phyloP scores from a whole-genome alignment of 2,329 filamentous ascomycete genomes.

The Exophiala oligosperma region DNA sequence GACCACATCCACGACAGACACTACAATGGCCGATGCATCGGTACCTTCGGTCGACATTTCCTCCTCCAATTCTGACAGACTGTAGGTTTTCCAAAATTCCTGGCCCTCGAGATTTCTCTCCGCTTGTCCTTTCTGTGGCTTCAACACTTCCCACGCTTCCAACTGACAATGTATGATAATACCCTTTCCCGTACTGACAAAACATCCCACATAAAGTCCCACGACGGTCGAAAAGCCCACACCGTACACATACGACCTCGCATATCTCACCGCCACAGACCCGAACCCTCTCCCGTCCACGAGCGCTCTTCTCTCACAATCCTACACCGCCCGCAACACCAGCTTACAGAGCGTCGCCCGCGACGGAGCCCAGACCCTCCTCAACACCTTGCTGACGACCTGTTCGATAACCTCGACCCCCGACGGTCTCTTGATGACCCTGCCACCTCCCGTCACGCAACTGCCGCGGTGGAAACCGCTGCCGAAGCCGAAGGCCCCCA shows the following conservation, averaged over 20 bases:
- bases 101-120: background rate
- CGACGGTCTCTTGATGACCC: slow-evolving; percentile 72
- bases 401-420: slow-evolving; percentile 72
- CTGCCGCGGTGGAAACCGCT: slow-evolving; percentile 92
- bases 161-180: too few relatives aligned
- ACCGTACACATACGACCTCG: slow-evolving; percentile 89
- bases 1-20: slow-evolving; percentile 7
- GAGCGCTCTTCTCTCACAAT: slow-evolving; percentile 35
- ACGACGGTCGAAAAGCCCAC: slow-evolving; percentile 73
- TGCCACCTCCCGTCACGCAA: slow-evolving; percentile 57
- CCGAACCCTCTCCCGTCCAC: slow-evolving; percentile 73
- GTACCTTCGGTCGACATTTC: background rate
- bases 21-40: slow-evolving; percentile 11
- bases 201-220: background rate
- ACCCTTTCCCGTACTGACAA: slow-evolving; percentile 2
- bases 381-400: slow-evolving; percentile 91
- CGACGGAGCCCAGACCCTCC: slow-evolving; percentile 84
- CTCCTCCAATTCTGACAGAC: slow-evolving; percentile 39
- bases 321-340: slow-evolving; percentile 56
- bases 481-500: slow-evolving; percentile 76
- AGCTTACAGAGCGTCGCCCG: slow-evolving; percentile 73
- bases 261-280: slow-evolving; percentile 82
- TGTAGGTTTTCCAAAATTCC: slow-evolving; percentile 34
- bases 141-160: too few relatives aligned
- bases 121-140: too few relatives aligned